Percentiles rank a stretch among this genome's conserved stretches.
These are phyloP conservation scores for Dothideomycetidae sp. DNA, from an alignment of 2,329 filamentous ascomycete species.

Conservation along the genomic window DNA sequence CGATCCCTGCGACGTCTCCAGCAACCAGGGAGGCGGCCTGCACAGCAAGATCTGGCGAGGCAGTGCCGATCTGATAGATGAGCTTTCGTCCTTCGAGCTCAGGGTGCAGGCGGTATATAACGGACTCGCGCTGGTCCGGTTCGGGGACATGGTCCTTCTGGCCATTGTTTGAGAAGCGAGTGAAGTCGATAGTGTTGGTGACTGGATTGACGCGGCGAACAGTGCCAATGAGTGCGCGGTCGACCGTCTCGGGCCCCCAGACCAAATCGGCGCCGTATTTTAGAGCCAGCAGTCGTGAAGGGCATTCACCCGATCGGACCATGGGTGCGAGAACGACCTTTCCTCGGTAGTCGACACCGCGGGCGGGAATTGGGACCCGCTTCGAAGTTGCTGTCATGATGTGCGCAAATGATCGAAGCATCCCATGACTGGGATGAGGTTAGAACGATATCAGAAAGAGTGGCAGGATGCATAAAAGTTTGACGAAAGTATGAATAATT, in stretches of 20 bases:
- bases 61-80: slow-evolving; percentile 86
- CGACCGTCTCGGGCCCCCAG: slow-evolving; percentile 94
- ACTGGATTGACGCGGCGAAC: slow-evolving; percentile 60
- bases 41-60: slow-evolving; percentile 69
- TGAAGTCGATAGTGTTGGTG: slow-evolving; percentile 74
- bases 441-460: too few relatives aligned
- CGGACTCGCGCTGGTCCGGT: slow-evolving; percentile 41
- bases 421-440: slow-evolving; percentile 19
- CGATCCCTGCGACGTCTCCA: slow-evolving; percentile 78
- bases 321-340: slow-evolving; percentile 94
- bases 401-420: slow-evolving; percentile 24
- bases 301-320: slow-evolving; percentile 93
- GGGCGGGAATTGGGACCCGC: slow-evolving; percentile 68
- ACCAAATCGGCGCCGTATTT: slow-evolving; percentile 95
- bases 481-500: too few relatives aligned
- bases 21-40: slow-evolving; percentile 73
- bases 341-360: slow-evolving; percentile 84
- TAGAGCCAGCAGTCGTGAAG: slow-evolving; percentile 73
- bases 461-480: too few relatives aligned
- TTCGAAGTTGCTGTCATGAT: slow-evolving; percentile 26
- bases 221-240: slow-evolving; percentile 80
- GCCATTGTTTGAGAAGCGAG: slow-evolving; percentile 57
- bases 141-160: slow-evolving; percentile 42
- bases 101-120: slow-evolving; percentile 78
- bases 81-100: slow-evolving; percentile 57